phyloP scores from a whole-genome alignment of 352 stramenopile genomes.

The Globisporangium sylvaticum region DNA sequence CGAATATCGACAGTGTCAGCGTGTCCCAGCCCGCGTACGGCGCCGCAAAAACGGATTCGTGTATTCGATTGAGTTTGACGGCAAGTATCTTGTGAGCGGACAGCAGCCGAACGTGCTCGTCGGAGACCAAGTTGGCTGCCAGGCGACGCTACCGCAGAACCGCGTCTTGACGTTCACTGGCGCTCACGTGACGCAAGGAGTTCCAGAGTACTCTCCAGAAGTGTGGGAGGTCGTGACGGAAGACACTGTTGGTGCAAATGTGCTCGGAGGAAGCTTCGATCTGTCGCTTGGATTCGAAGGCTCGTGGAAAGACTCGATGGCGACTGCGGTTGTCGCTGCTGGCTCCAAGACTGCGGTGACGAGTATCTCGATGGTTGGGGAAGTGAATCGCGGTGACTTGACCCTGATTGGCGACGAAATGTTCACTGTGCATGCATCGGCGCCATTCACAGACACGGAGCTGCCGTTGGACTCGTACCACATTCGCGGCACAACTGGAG shows the following conservation, averaged over 20 bases:
- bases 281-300: slow-evolving; percentile 72
- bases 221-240: slow-evolving; percentile 61
- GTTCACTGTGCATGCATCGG: slow-evolving; percentile 60
- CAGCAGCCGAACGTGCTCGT: slow-evolving; percentile 48
- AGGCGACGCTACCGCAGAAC: slow-evolving; percentile 35
- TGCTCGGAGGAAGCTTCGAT: slow-evolving; percentile 63
- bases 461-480: slow-evolving; percentile 71
- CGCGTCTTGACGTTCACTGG: slow-evolving; percentile 48
- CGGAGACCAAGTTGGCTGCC: slow-evolving; percentile 36
- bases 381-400: slow-evolving; percentile 62
- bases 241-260: slow-evolving; percentile 21
- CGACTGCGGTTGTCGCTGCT: slow-evolving; percentile 38
- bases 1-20: slow-evolving; percentile 58
- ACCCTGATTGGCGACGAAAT: slow-evolving; percentile 50
- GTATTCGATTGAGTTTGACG: slow-evolving; percentile 72
- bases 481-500: slow-evolving; percentile 33
- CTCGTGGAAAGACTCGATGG: slow-evolving; percentile 31
- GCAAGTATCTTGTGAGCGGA: slow-evolving; percentile 53
- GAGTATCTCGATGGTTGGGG: slow-evolving; percentile 45
- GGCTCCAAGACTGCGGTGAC: slow-evolving; percentile 51
- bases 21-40: slow-evolving; percentile 51
- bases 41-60: slow-evolving; percentile 51
- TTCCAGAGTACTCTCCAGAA: slow-evolving; percentile 50
- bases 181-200: slow-evolving; percentile 32
- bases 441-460: slow-evolving; percentile 62